Evolutionary conservation across 192 early-diverging fungal genomes (phyloP).

Genomic region (Coemansia sp.): DNA sequence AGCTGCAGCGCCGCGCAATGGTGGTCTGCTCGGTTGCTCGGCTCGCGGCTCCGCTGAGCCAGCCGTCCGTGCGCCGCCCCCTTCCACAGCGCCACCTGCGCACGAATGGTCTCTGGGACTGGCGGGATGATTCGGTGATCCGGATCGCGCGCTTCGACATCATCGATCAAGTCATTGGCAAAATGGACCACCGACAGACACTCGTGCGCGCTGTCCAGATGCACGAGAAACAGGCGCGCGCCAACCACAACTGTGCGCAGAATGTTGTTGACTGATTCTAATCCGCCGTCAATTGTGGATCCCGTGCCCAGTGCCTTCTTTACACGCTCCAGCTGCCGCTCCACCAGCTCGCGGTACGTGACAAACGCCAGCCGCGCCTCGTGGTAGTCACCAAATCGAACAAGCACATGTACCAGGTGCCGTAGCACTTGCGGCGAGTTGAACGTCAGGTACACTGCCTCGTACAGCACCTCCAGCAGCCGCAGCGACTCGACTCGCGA

Average conservation of each 20-base stretch:
- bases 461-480: conserved; percentile 64
- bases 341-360: conserved; percentile 62
- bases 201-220: conserved; percentile 31
- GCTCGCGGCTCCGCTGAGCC: conserved; percentile 59
- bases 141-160: conserved; percentile 35
- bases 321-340: conserved; percentile 45
- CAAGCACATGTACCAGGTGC: conserved; percentile 61
- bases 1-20: conserved; percentile 61
- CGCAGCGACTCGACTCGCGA: conserved; percentile 58
- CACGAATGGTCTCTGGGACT: conserved; percentile 13
- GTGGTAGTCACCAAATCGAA: conserved; percentile 67
- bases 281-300: conserved; percentile 3
- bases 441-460: conserved; percentile 65
- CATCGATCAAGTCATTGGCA: conserved; percentile 38
- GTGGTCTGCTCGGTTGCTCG: conserved; percentile 61
- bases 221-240: conserved; percentile 49
- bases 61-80: conserved; percentile 36
- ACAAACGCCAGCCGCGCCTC: conserved; percentile 71
- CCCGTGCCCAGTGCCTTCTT: conserved; percentile 14
- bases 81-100: conserved; percentile 48
- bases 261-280: conserved; percentile 29
- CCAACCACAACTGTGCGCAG: conserved; percentile 42
- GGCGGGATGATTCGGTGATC: conserved; percentile 21
- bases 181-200: conserved; percentile 45
- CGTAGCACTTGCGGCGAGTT: conserved; percentile 70